These are phyloP conservation scores for Pulicaria dysenterica DNA, from an alignment of 129 eudicot genomes.

Conservation along the genomic window DNA sequence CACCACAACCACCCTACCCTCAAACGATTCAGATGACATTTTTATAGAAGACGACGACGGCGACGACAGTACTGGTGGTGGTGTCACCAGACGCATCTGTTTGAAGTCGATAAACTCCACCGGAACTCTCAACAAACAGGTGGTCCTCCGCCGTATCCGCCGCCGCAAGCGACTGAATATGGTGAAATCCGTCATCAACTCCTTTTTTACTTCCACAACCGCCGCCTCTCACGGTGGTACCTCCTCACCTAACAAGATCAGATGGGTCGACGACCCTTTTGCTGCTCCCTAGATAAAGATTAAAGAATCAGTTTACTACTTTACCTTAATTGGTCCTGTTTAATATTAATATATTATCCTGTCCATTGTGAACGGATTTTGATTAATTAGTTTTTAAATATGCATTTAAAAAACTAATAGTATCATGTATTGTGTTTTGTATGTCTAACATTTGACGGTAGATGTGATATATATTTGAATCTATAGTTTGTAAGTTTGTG, in stretches of 20 bases:
- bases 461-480: too few relatives aligned
- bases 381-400: too few relatives aligned
- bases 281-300: conserved; percentile 46
- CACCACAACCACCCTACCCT: neutral
- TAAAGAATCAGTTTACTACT: too few relatives aligned
- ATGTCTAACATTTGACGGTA: too few relatives aligned
- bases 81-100: conserved; percentile 40
- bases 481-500: too few relatives aligned
- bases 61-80: neutral
- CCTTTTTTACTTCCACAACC: conserved; percentile 30
- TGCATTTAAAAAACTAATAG: too few relatives aligned
- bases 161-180: conserved; percentile 54
- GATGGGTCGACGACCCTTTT: conserved; percentile 72
- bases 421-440: too few relatives aligned
- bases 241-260: conserved; percentile 12
- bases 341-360: too few relatives aligned
- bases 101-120: conserved; percentile 40
- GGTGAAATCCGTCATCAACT: conserved; percentile 33
- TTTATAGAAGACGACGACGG: conserved; percentile 7
- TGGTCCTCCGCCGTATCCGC: conserved; percentile 63
- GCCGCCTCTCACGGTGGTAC: conserved; percentile 31
- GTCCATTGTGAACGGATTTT: too few relatives aligned
- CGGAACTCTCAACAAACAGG: conserved; percentile 44
- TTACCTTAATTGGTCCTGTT: too few relatives aligned
- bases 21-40: neutral